Evolutionary conservation across 2,329 filamentous ascomycete species (phyloP).

Genomic region (Arthrobotrys conoides): DNA sequence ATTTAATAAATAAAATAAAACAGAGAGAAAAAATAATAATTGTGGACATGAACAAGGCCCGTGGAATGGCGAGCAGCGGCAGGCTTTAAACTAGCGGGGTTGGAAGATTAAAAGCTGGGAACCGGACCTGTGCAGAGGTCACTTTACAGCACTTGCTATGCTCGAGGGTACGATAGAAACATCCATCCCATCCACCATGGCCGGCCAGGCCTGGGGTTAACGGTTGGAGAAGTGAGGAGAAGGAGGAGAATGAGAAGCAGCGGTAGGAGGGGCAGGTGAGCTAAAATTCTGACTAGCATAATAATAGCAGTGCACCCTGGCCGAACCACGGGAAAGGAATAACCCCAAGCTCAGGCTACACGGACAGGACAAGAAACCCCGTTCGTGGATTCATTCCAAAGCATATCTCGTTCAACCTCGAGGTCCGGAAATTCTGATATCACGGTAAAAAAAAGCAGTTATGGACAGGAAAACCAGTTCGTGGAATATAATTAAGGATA

Average conservation of each 20-base stretch:
- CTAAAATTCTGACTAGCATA: slow-evolving; percentile 44
- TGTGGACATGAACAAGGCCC: slow-evolving; percentile 36
- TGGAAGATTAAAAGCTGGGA: background rate
- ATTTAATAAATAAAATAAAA: slow-evolving; percentile 37
- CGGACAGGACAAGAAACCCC: slow-evolving; percentile 16
- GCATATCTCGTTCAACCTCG: background rate
- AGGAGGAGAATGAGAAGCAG: background rate
- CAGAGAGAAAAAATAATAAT: slow-evolving; percentile 31
- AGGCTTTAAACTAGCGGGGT: slow-evolving; percentile 47
- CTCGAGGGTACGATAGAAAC: slow-evolving; percentile 28
- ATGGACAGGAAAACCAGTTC: background rate
- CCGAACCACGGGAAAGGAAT: slow-evolving; percentile 62
- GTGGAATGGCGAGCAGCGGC: slow-evolving; percentile 50
- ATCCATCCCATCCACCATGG: background rate
- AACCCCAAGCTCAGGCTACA: slow-evolving; percentile 58
- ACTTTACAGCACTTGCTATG: slow-evolving; percentile 24
- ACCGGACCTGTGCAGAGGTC: slow-evolving; percentile 8
- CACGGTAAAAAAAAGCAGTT: slow-evolving; percentile 7
- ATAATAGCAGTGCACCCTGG: too few relatives aligned
- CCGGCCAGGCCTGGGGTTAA: slow-evolving; percentile 10
- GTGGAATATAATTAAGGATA: slow-evolving; percentile 38
- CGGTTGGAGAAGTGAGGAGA: slow-evolving; percentile 22
- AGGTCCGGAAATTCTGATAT: slow-evolving; percentile 32
- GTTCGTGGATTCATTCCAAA: background rate
- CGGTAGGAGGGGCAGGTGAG: slow-evolving; percentile 35